A percentile compares a stretch with the other conserved stretches of the same genome.
Conservation (phyloP, 768 basidiomycete species). For the Mycena maculata region DNA sequence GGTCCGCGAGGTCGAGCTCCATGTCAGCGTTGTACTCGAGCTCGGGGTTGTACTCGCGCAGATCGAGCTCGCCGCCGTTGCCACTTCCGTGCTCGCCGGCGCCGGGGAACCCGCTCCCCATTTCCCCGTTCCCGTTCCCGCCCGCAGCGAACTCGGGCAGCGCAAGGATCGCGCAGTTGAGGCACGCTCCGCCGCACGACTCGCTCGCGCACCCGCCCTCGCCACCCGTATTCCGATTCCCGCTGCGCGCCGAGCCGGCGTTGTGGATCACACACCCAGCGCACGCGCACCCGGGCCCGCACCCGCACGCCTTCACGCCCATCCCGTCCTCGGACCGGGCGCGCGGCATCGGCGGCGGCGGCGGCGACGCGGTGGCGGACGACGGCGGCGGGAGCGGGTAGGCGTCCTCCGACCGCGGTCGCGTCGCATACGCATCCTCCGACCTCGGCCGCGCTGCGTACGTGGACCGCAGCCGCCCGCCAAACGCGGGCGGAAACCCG, state of each 20-base stretch:
- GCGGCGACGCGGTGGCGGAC: background rate
- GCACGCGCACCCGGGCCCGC: conserved; percentile 72
- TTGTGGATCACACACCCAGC: conserved; percentile 71
- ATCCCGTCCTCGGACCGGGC: conserved; percentile 38
- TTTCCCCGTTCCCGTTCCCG: background rate
- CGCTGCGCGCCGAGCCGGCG: conserved; percentile 51
- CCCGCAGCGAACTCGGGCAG: conserved; percentile 21
- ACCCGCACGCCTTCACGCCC: conserved; percentile 56
- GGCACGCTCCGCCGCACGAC: conserved; percentile 58
- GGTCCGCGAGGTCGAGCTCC: background rate
- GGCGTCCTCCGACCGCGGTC: no score
- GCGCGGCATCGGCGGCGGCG: background rate
- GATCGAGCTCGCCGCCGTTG: conserved; percentile 45
- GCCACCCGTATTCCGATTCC: conserved; percentile 37
- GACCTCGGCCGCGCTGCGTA: no score
- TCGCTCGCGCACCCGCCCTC: conserved; percentile 49
- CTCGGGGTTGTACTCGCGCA: no score
- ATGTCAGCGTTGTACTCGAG: no score
- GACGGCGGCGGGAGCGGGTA: background rate
- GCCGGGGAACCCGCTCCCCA: conserved; percentile 34
- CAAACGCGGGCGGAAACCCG: no score
- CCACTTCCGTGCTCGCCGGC: conserved; percentile 47
- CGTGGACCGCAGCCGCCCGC: no score
- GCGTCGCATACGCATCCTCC: background rate
- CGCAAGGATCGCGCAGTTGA: conserved; percentile 70